Conservation (phyloP, 495 filamentous ascomycete genomes). For the Aspergillus wentii region DNA sequence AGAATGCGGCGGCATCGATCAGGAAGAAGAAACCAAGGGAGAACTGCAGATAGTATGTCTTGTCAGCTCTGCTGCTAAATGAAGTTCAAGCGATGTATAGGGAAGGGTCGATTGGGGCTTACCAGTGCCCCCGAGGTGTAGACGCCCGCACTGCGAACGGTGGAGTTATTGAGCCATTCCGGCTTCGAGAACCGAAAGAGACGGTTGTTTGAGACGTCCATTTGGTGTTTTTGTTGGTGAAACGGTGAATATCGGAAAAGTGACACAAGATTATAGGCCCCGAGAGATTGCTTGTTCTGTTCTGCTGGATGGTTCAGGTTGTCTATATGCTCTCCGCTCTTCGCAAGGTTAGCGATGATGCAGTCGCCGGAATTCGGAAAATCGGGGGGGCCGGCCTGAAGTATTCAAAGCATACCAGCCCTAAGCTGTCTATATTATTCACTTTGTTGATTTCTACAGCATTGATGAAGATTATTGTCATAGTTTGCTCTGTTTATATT, state of each 20-base stretch:
- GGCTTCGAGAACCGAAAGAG: slow-evolving; percentile 77
- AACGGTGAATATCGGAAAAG: too few relatives aligned
- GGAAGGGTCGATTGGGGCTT: slow-evolving; percentile 24
- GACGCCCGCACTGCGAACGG: slow-evolving; percentile 76
- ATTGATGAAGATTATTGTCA: too few relatives aligned
- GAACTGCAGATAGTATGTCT: slow-evolving; percentile 58
- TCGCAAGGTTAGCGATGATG: slow-evolving; percentile 10
- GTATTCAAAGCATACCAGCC: too few relatives aligned
- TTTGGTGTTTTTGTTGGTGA: slow-evolving; percentile 33
- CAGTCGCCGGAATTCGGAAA: slow-evolving; percentile 18
- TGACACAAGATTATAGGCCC: too few relatives aligned
- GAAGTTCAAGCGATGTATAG: slow-evolving; percentile 1
- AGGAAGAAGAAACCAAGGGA: slow-evolving; percentile 95
- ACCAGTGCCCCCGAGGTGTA: slow-evolving; percentile 85
- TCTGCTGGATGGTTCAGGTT: slow-evolving; percentile 4
- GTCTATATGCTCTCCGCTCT: slow-evolving; percentile 8
- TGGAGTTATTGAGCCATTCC: slow-evolving; percentile 85
- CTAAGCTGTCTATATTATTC: too few relatives aligned
- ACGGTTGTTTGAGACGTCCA: slow-evolving; percentile 53
- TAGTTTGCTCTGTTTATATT: too few relatives aligned
- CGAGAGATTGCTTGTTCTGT: neutral
- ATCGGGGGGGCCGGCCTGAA: too few relatives aligned
- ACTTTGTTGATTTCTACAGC: neutral
- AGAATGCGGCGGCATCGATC: slow-evolving; percentile 87
- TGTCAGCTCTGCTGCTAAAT: slow-evolving; percentile 13